Conservation (phyloP, 192 early-diverging fungal genomes). For the Backusella luteola region DNA sequence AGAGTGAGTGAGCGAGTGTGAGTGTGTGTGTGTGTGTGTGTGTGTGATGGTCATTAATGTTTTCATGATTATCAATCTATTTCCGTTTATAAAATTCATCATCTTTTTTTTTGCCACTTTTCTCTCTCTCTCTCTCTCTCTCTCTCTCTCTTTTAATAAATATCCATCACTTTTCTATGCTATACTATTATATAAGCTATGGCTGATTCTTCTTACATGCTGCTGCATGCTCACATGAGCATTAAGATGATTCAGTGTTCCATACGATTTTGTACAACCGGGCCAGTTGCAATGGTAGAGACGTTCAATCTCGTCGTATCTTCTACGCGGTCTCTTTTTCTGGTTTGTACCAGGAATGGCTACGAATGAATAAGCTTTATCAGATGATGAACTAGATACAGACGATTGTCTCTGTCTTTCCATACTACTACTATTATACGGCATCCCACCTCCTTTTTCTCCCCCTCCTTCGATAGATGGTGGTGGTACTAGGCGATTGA, state of each 20-base stretch:
- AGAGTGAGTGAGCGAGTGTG: neutral
- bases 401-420: slow-evolving; percentile 4
- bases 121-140: neutral
- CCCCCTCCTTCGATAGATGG: neutral
- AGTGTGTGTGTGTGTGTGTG: too few species aligned
- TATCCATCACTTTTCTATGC: neutral
- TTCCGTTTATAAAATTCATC: neutral
- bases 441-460: neutral
- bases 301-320: slow-evolving; percentile 62
- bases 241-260: slow-evolving; percentile 63
- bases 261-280: slow-evolving; percentile 57
- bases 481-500: slow-evolving; percentile 1
- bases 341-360: slow-evolving; percentile 50
- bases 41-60: neutral
- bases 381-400: slow-evolving; percentile 13
- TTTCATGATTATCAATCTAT: neutral
- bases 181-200: too few species aligned
- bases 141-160: neutral
- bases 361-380: slow-evolving; percentile 41
- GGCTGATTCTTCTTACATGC: slow-evolving; percentile 33
- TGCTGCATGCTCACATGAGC: slow-evolving; percentile 63
- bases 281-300: slow-evolving; percentile 53
- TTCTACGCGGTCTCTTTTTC: slow-evolving; percentile 55
- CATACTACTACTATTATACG: neutral
- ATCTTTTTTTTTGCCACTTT: neutral